Conservation (phyloP, 495 filamentous ascomycete genomes). For the Aspergillus diversus region DNA sequence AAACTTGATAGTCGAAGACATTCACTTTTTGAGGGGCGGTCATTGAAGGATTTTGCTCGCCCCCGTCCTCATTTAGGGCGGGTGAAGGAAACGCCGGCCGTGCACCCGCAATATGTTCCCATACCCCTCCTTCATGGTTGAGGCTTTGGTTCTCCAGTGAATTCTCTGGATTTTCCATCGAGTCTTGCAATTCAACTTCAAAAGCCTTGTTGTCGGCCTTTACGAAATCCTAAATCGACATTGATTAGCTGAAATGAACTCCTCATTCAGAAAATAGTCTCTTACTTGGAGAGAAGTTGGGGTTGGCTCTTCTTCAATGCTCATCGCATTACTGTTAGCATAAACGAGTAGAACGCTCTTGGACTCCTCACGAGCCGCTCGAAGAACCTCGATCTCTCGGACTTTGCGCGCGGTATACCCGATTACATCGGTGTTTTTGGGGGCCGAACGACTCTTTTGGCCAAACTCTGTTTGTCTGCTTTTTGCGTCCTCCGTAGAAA, state of each 20-base stretch:
- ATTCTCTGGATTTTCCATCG: slow-evolving; percentile 9
- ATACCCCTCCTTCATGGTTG: background rate
- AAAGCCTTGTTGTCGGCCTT: slow-evolving; percentile 52
- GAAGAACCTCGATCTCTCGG: slow-evolving; percentile 53
- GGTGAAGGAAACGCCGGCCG: slow-evolving; percentile 19
- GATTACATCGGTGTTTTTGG: slow-evolving; percentile 41
- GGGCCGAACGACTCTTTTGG: slow-evolving; percentile 20
- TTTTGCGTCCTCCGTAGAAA: slow-evolving; percentile 52
- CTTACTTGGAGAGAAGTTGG: slow-evolving; percentile 49
- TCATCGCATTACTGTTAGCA: slow-evolving; percentile 50
- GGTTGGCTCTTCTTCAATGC: slow-evolving; percentile 32
- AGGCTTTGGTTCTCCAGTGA: background rate
- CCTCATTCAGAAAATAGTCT: background rate
- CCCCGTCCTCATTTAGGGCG: slow-evolving; percentile 14
- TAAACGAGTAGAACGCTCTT: slow-evolving; percentile 54
- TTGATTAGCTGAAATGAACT: slow-evolving; percentile 11
- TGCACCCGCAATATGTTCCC: slow-evolving; percentile 12
- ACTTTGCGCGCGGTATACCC: slow-evolving; percentile 53
- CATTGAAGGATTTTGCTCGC: background rate
- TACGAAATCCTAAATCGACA: slow-evolving; percentile 45
- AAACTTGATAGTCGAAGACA: slow-evolving; percentile 49
- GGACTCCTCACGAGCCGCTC: slow-evolving; percentile 55
- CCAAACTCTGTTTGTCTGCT: slow-evolving; percentile 37
- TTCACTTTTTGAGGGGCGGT: slow-evolving; percentile 34
- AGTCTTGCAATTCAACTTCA: slow-evolving; percentile 42